Conservation (phyloP, 495 filamentous ascomycete genomes). For the Trichocladium antarcticum region DNA sequence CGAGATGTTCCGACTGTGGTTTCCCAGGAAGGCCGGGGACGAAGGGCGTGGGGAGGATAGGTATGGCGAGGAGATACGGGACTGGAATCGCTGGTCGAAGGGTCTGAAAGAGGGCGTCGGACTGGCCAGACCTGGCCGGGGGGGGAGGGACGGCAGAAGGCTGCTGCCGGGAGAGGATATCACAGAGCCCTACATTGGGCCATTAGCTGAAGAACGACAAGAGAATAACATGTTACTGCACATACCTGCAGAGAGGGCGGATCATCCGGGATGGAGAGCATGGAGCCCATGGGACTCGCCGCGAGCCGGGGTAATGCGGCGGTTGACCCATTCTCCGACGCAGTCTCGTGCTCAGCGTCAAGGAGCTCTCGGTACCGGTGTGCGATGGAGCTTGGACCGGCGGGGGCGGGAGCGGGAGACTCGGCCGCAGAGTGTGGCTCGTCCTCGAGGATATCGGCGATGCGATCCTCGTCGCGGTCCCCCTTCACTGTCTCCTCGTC, state of each 20-base stretch:
- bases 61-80: constrained; percentile 55
- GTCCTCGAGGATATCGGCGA: constrained; percentile 33
- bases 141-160: constrained; percentile 36
- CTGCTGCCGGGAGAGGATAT: constrained; percentile 66
- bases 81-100: constrained; percentile 89
- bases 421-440: constrained; percentile 22
- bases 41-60: constrained; percentile 51
- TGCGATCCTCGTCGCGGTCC: constrained; percentile 29
- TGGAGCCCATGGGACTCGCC: constrained; percentile 40
- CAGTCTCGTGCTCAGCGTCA: constrained; percentile 30
- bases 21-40: constrained; percentile 67
- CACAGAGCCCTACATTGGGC: constrained; percentile 56
- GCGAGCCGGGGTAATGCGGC: constrained; percentile 30
- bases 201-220: background rate
- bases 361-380: constrained; percentile 39
- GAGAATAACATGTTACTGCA: background rate
- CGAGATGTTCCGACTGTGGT: constrained; percentile 71
- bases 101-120: constrained; percentile 78
- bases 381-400: constrained; percentile 27
- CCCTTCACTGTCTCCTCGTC: constrained; percentile 38
- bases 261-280: constrained; percentile 71
- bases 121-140: constrained; percentile 38
- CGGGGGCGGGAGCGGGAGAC: constrained; percentile 16
- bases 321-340: constrained; percentile 38
- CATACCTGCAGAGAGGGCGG: constrained; percentile 77